Evolutionary conservation across 352 stramenopile genomes (phyloP), one percentile per base, ranked within the genome.

Genomic region (Peronosclerospora sorghi): DNA sequence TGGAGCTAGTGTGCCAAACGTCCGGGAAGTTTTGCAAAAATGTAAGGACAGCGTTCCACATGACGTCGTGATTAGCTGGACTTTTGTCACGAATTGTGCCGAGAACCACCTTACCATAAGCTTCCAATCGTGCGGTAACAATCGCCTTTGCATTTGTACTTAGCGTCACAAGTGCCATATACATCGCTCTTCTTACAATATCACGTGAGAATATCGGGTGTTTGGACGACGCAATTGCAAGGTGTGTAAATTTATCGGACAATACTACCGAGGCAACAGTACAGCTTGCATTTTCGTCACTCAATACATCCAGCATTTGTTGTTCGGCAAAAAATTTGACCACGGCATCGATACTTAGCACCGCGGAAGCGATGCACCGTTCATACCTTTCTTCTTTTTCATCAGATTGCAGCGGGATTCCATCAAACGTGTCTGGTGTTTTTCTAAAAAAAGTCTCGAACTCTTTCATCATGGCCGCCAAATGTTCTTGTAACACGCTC

Each of bases 381-480:
- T 88, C 74, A 18, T 71, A 89, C n/a, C 76, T 59, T 34, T 85
- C 72, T 42, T 89, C 73, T 19, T 70, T 68, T 44, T 89, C 76
- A 36, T 86, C 69, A 0, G 59, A 51, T 28, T 81, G 61, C 19
- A 85, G 35, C 5, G 70, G 58, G 0, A 84, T 62, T 0, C 73
- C 76, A 6, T 80, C 68, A 28, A 86, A 85, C 6, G 62, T 67
- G 5, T 82, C 73, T 0, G 62, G 54, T 4, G 68, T 83, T 34
- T 74, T 81, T 7, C 56, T 35, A 35, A 86, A 82, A 45, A 85
- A 86, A 21, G 39, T 48, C n/a, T 62, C 54, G 38, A 69, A 85
- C 32, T 85, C 72, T 23, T 85, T 62, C 65, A 86, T 65, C 30
- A 83, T 59, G 1, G 48, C 41, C 2, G 51, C 21, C 4, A 77